phyloP scores from a whole-genome alignment of 75 land plant genomes.

The Pseudotsuga menziesii region DNA sequence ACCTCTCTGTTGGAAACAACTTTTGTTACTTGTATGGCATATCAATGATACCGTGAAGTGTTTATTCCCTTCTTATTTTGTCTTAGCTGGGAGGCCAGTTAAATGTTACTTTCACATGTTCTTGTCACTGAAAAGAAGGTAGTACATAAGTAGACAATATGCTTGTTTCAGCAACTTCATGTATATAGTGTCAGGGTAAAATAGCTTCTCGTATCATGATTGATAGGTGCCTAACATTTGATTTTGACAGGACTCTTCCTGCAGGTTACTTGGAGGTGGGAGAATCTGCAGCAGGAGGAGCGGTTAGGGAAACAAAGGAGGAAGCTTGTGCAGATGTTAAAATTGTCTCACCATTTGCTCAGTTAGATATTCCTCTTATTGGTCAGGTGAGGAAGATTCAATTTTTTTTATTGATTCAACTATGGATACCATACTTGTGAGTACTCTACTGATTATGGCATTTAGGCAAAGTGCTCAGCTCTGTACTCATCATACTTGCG shows the following conservation, averaged over 20 bases:
- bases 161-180: neutral
- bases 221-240: neutral
- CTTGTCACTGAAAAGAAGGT: neutral
- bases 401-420: neutral
- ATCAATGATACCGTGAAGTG: no score
- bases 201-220: neutral
- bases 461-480: neutral
- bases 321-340: constrained; percentile 95
- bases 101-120: neutral
- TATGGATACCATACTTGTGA: neutral
- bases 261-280: constrained; percentile 97
- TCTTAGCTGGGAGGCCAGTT: no score
- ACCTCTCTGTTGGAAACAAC: no score
- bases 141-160: neutral
- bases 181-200: neutral
- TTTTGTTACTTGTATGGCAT: no score
- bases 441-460: neutral
- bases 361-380: constrained; percentile 89
- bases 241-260: constrained; percentile 70
- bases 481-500: neutral
- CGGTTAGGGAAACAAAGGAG: constrained; percentile 84
- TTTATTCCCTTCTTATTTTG: no score
- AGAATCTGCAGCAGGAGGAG: constrained; percentile 93
- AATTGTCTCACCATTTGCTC: constrained; percentile 88
- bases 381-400: constrained; percentile 64